These are phyloP conservation scores for Aspergillus campestris DNA, from an alignment of 495 filamentous ascomycete genomes.

Conservation along the genomic window DNA sequence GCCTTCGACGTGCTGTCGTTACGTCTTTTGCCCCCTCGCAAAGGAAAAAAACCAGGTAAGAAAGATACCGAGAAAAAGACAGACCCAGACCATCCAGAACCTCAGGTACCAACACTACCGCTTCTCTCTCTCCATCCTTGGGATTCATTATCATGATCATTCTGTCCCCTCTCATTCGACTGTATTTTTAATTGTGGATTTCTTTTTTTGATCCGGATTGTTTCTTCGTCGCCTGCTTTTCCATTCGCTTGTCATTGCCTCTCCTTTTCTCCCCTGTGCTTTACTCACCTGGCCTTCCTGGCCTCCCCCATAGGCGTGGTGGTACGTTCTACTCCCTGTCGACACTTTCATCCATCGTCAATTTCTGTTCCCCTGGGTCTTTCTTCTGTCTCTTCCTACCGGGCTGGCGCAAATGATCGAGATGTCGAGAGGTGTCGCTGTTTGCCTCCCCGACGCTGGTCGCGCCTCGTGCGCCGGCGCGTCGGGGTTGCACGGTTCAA, in stretches of 20 bases:
- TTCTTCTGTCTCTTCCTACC: background rate
- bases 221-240: background rate
- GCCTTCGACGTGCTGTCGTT: too few relatives aligned
- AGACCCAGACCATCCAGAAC: too few relatives aligned
- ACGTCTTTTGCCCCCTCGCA: too few relatives aligned
- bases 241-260: background rate
- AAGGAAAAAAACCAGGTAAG: too few relatives aligned
- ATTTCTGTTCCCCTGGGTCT: constrained; percentile 3
- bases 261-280: background rate
- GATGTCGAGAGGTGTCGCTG: background rate
- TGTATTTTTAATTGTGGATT: too few relatives aligned
- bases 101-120: too few relatives aligned
- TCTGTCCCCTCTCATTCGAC: background rate
- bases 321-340: constrained; percentile 3
- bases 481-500: constrained; percentile 5
- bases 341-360: background rate
- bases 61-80: too few relatives aligned
- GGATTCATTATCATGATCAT: constrained; percentile 1
- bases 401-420: background rate
- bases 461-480: constrained; percentile 13
- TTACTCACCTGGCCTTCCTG: background rate
- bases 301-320: background rate
- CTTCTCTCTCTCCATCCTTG: background rate
- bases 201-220: too few relatives aligned
- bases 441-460: constrained; percentile 3